phyloP scores from a whole-genome alignment of 1,284 basidiomycete species.

The Malassezia dermatis region DNA sequence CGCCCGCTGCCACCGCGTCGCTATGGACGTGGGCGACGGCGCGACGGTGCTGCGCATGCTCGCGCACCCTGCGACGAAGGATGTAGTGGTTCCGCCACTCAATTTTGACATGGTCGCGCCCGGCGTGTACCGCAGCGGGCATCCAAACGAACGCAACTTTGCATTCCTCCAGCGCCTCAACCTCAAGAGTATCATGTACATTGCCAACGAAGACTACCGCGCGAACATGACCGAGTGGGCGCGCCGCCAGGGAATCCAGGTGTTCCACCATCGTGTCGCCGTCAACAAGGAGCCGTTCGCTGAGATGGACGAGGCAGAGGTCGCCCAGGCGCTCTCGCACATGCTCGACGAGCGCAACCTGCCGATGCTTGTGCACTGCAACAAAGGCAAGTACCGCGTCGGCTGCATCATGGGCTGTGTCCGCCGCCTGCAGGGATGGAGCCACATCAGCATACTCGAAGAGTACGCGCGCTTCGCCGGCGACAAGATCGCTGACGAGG shows the following conservation, averaged over 20 bases:
- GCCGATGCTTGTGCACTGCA: constrained; percentile 45
- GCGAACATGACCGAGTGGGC: constrained; percentile 31
- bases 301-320: constrained; percentile 37
- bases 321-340: constrained; percentile 25
- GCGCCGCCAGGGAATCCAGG: constrained; percentile 20
- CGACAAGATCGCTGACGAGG: constrained; percentile 36
- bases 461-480: constrained; percentile 41
- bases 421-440: constrained; percentile 42
- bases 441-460: constrained; percentile 42
- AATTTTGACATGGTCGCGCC: constrained; percentile 44
- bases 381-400: constrained; percentile 45
- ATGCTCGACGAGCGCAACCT: constrained; percentile 31
- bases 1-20: not conserved
- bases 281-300: constrained; percentile 46
- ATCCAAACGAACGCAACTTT: constrained; percentile 47
- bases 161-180: constrained; percentile 36
- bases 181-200: constrained; percentile 38
- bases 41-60: constrained; percentile 11
- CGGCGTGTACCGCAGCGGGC: constrained; percentile 43
- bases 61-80: not conserved
- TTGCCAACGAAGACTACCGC: constrained; percentile 42
- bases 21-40: constrained; percentile 1
- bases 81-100: constrained; percentile 40
- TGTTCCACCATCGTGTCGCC: constrained; percentile 35
- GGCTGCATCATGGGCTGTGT: constrained; percentile 39